phyloP scores from a whole-genome alignment of 164 flowering plant species.

The Protea cynaroides region DNA sequence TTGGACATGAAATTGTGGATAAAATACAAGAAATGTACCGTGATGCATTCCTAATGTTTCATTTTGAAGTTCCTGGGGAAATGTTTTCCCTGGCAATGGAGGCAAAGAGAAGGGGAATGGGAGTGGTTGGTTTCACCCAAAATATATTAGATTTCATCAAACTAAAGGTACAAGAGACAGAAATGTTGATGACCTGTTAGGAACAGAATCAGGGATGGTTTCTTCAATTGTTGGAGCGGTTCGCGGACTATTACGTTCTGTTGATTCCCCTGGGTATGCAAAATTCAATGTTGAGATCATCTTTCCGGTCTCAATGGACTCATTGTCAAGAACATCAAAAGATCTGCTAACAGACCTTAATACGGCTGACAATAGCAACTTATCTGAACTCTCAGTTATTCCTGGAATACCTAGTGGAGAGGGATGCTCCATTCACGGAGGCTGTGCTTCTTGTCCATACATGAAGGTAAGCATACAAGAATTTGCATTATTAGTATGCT shows the following conservation, averaged over 20 bases:
- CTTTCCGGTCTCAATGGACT: slow-evolving; percentile 93
- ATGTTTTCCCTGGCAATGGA: slow-evolving; percentile 97
- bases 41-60: slow-evolving; percentile 92
- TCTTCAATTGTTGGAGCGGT: slow-evolving; percentile 88
- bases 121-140: slow-evolving; percentile 96
- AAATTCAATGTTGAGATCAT: slow-evolving; percentile 77
- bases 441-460: slow-evolving; percentile 98
- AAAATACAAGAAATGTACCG: slow-evolving; percentile 77
- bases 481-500: neutral
- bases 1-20: slow-evolving; percentile 87
- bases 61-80: slow-evolving; percentile 97
- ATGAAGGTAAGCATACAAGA: slow-evolving; percentile 69
- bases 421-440: slow-evolving; percentile 95
- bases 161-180: slow-evolving; percentile 69
- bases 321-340: slow-evolving; percentile 52
- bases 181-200: slow-evolving; percentile 72
- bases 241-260: slow-evolving; percentile 45
- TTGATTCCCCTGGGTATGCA: slow-evolving; percentile 26
- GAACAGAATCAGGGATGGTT: slow-evolving; percentile 98
- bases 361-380: slow-evolving; percentile 33
- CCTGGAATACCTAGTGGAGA: slow-evolving; percentile 97
- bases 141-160: slow-evolving; percentile 91
- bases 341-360: slow-evolving; percentile 24
- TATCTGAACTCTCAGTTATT: slow-evolving; percentile 44
- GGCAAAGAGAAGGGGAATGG: slow-evolving; percentile 97